phyloP scores from a whole-genome alignment of 2,329 filamentous ascomycete species.

The Colletotrichum trifolii region DNA sequence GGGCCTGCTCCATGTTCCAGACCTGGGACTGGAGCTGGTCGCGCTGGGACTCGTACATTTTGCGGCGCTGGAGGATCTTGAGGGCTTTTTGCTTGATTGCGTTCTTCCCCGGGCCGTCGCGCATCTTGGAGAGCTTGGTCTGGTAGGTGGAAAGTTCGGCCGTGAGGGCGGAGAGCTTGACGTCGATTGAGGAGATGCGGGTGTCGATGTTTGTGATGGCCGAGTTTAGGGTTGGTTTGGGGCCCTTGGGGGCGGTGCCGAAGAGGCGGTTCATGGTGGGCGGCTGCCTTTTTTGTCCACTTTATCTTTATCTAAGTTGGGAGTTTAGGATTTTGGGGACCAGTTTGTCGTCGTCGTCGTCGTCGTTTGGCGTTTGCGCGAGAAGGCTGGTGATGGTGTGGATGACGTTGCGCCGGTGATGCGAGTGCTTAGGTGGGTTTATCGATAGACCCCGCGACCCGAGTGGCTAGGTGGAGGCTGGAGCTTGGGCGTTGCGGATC shows the following conservation, averaged over 20 bases:
- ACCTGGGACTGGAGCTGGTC: conserved; percentile 94
- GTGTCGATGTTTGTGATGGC: conserved; percentile 89
- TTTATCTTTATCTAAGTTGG: neutral
- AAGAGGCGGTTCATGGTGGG: conserved; percentile 92
- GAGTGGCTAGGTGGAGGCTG: no score
- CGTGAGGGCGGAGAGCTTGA: conserved; percentile 93
- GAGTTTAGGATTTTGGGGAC: no score
- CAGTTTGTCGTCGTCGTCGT: neutral
- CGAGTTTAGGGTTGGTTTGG: conserved; percentile 87
- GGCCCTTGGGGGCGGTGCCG: conserved; percentile 84
- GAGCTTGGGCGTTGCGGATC: no score
- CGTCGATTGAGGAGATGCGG: conserved; percentile 87
- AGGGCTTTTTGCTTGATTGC: conserved; percentile 95
- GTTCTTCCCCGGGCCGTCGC: conserved; percentile 92
- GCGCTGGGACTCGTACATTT: conserved; percentile 92
- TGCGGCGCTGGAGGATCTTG: conserved; percentile 91
- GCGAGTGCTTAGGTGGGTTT: conserved; percentile 2
- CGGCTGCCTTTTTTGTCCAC: neutral
- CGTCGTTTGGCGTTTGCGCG: neutral
- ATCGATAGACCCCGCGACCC: conserved; percentile 30
- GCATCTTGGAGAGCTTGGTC: conserved; percentile 88
- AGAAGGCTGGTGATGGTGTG: neutral
- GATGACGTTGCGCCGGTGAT: conserved; percentile 18
- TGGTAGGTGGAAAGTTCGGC: conserved; percentile 91
- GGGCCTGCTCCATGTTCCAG: conserved; percentile 99